These are phyloP conservation scores for Zangia roseola DNA, from an alignment of 768 basidiomycete species.

Conservation along the genomic window DNA sequence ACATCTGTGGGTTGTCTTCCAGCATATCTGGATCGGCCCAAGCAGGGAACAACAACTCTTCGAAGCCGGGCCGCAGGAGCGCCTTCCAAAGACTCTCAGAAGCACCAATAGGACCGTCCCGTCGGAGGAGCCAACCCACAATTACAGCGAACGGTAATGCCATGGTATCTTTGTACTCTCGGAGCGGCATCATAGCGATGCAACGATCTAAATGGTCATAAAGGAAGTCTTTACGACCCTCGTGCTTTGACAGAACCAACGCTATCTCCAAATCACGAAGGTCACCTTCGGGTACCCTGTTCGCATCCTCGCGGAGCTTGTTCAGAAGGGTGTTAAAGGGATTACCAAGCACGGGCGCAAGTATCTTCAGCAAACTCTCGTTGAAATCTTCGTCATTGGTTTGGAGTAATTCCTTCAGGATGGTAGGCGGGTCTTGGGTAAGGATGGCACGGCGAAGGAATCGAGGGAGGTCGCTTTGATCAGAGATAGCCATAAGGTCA, in stretches of 20 bases:
- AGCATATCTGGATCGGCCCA: conserved; percentile 4
- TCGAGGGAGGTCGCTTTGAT: neutral
- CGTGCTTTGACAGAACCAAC: neutral
- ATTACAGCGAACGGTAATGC: conserved; percentile 2
- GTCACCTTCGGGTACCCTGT: conserved; percentile 4
- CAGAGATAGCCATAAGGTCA: neutral
- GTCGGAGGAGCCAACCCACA: conserved; percentile 7
- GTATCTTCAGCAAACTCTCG: neutral
- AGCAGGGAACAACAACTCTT: conserved; percentile 3
- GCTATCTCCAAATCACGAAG: conserved; percentile 6
- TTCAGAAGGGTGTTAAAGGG: conserved; percentile 1
- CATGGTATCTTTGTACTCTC: neutral
- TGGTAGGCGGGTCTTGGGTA: conserved; percentile 1
- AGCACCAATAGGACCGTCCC: neutral
- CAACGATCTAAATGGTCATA: conserved; percentile 2
- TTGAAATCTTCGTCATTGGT: neutral
- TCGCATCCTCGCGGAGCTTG: conserved; percentile 1
- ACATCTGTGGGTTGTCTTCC: conserved; percentile 7
- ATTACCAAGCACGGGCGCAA: conserved; percentile 1
- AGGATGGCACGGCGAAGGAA: conserved; percentile 2
- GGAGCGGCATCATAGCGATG: neutral
- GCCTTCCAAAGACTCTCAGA: neutral
- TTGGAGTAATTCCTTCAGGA: conserved; percentile 1
- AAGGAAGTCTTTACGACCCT: neutral
- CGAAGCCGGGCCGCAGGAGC: neutral